Evolutionary conservation across 2,329 filamentous ascomycete species (phyloP), one percentile per base, ranked within the genome.

Genomic region (Pseudogymnoascus sp.): DNA sequence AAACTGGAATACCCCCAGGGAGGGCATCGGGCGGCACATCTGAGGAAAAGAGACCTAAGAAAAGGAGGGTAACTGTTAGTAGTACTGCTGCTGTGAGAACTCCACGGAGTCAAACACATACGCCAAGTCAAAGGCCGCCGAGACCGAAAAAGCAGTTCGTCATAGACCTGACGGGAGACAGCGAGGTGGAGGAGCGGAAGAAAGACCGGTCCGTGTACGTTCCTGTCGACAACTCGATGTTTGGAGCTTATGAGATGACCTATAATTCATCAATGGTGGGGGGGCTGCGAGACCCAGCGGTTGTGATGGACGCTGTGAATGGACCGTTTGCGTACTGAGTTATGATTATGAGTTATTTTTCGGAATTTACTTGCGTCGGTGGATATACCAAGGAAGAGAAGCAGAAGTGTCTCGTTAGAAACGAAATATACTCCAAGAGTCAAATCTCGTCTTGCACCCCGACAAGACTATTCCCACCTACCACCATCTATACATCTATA

Each of bases 191-290:
- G 9, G 19, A 44, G 19, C 17, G 46, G n/a, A 53, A 23, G 26
- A 31, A 11, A 4, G 9, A 31, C 4, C 23, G 46, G 9, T 15
- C 10, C 9, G 42, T 44, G 2, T 70, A 70, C 50, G 56, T 66
- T 1, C 66, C 68, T 1, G 68, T 68, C n/a, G 64, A 70, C 56
- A 70, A 70, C 59, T 63, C 60, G 10, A 44, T 19, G 2, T 65
- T 69, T 37, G 21, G 23, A 9, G 63, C 64, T 3, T 70, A 70
- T 62, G 64, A 63, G 26, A 59, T 66, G 35, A 69, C 69, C 6
- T 35, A 64, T 31, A 53, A 53, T 19, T n/a, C 46, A 19, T 31
- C 46, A 4, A 53, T 53, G 46, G 46, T 53, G n/a, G 46, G 46
- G 26, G 46, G 46, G 26, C 17, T 53, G 46, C 46, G 46, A 10